These are phyloP conservation scores for Cutaneotrichosporon cutaneum DNA, from an alignment of 1,284 basidiomycete species.

Conservation along the genomic window DNA sequence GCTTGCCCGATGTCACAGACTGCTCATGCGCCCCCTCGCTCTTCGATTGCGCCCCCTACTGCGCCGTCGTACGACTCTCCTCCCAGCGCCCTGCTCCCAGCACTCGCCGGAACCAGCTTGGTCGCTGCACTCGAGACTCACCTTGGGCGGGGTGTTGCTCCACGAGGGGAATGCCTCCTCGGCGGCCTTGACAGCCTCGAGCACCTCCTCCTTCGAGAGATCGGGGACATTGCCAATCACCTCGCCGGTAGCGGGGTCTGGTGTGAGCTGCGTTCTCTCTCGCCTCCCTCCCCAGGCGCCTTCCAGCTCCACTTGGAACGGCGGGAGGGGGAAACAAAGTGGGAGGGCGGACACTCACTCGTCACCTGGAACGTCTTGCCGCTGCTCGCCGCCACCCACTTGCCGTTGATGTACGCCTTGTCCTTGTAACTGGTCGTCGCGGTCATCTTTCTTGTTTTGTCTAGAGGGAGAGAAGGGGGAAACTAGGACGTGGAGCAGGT, in stretches of 20 bases:
- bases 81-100: neutral
- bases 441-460: conserved; percentile 13
- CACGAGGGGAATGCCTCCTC: conserved; percentile 70
- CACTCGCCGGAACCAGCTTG: too few species aligned
- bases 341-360: too few species aligned
- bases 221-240: conserved; percentile 77
- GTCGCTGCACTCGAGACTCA: conserved; percentile 10
- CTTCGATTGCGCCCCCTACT: neutral
- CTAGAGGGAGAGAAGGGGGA: neutral
- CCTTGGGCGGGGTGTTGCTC: conserved; percentile 65
- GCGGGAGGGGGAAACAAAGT: too few species aligned
- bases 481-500: neutral
- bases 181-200: conserved; percentile 73
- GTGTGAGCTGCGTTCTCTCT: conserved; percentile 1
- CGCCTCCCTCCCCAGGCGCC: neutral
- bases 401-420: conserved; percentile 70
- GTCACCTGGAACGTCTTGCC: conserved; percentile 67
- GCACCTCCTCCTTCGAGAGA: conserved; percentile 74
- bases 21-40: too few species aligned
- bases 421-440: conserved; percentile 16
- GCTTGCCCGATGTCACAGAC: too few species aligned
- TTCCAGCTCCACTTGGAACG: too few species aligned
- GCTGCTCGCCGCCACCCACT: conserved; percentile 72
- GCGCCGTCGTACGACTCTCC: neutral
- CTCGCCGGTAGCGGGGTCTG: conserved; percentile 78